Evolutionary conservation across 2,329 filamentous ascomycete species (phyloP).

Genomic region (Lojkania enalia): DNA sequence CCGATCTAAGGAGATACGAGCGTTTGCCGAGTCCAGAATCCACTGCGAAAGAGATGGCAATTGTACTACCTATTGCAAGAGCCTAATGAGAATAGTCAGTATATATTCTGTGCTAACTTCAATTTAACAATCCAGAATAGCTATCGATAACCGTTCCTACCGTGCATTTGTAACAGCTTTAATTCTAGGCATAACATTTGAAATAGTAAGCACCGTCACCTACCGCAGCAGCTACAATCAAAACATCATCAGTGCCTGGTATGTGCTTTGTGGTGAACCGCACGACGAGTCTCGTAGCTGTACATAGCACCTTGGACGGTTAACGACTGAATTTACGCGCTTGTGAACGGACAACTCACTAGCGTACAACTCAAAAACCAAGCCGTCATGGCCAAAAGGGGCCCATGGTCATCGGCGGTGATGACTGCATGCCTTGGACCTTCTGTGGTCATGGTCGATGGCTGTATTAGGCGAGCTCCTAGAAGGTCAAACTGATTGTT

Average conservation of each 20-base stretch:
- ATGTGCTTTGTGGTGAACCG: conserved; percentile 20
- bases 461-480: neutral
- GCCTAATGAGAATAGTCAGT: no score
- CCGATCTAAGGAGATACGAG: conserved; percentile 14
- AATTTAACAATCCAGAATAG: no score
- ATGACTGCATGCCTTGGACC: conserved; percentile 15
- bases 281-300: conserved; percentile 18
- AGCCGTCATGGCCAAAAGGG: conserved; percentile 29
- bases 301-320: conserved; percentile 22
- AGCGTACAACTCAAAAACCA: conserved; percentile 32
- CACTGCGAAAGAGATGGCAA: conserved; percentile 26
- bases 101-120: no score
- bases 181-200: no score
- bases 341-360: conserved; percentile 13
- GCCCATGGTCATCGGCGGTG: conserved; percentile 28
- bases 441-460: conserved; percentile 3
- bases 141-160: no score
- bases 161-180: no score
- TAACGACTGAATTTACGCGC: conserved; percentile 8
- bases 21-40: conserved; percentile 24
- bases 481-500: no score
- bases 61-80: conserved; percentile 25
- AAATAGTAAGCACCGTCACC: conserved; percentile 7
- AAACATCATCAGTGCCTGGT: conserved; percentile 22
- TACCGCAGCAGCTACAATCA: conserved; percentile 23